phyloP scores from a whole-genome alignment of 2,329 filamentous ascomycete genomes.

The Pseudogymnoascus sp. region DNA sequence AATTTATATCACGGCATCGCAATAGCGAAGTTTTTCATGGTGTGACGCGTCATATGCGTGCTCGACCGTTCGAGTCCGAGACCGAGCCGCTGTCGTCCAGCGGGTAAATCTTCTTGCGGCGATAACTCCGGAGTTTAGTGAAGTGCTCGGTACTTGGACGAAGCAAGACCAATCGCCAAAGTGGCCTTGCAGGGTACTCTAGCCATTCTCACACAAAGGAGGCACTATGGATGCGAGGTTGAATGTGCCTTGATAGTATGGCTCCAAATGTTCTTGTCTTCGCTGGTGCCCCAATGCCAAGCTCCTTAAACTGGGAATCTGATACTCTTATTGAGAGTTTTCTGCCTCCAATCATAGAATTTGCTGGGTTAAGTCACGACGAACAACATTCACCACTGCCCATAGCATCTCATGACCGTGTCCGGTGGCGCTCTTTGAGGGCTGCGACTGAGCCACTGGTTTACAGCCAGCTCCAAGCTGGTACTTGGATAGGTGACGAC shows the following conservation, averaged over 20 bases:
- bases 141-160: neutral
- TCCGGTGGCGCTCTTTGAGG: constrained; percentile 45
- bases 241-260: constrained; percentile 15
- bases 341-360: constrained; percentile 32
- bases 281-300: constrained; percentile 52
- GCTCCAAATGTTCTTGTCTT: constrained; percentile 37
- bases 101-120: neutral
- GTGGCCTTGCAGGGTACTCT: neutral
- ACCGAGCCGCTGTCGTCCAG: constrained; percentile 1
- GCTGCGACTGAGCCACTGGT: constrained; percentile 40
- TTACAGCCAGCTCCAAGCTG: constrained; percentile 39
- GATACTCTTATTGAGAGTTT: constrained; percentile 42
- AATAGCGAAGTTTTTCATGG: neutral
- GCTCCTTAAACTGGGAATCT: constrained; percentile 46
- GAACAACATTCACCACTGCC: constrained; percentile 11
- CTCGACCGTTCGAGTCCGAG: neutral
- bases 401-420: constrained; percentile 13
- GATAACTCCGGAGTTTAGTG: neutral
- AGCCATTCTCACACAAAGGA: neutral
- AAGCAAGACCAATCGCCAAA: neutral
- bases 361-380: constrained; percentile 27
- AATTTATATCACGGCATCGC: neutral
- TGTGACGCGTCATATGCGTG: neutral
- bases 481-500: constrained; percentile 29
- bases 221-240: neutral